Evolutionary conservation across 805 yeast species (phyloP).

Genomic region (Soucietia sequanensis): DNA sequence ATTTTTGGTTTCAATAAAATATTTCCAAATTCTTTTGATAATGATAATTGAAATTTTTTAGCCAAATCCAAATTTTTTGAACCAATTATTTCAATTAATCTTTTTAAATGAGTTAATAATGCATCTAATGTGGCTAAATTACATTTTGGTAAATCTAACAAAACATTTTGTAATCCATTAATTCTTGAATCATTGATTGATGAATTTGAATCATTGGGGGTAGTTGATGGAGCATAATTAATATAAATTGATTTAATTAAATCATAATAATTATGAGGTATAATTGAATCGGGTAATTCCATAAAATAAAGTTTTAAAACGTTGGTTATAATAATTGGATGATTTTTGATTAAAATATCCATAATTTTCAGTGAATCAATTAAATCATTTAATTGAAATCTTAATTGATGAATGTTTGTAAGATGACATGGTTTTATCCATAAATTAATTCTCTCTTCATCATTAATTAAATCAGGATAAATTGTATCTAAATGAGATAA

Average conservation of each 20-base stretch:
- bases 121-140: conserved; percentile 81
- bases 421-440: conserved; percentile 72
- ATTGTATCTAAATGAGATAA: conserved; percentile 64
- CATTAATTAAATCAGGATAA: conserved; percentile 69
- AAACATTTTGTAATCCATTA: conserved; percentile 62
- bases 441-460: conserved; percentile 60
- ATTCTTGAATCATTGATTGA: conserved; percentile 43
- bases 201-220: conserved; percentile 37
- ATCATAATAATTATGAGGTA: conserved; percentile 65
- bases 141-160: conserved; percentile 65
- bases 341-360: conserved; percentile 34
- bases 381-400: conserved; percentile 50
- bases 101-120: conserved; percentile 68
- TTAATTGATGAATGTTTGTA: conserved; percentile 56
- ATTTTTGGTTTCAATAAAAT: conserved; percentile 55
- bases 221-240: conserved; percentile 28
- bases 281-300: conserved; percentile 77
- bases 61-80: conserved; percentile 36
- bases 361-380: conserved; percentile 27
- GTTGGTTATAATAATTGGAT: conserved; percentile 63
- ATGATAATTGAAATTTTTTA: conserved; percentile 39
- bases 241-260: conserved; percentile 63
- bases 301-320: conserved; percentile 69
- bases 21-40: conserved; percentile 66
- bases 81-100: conserved; percentile 53